phyloP scores from a whole-genome alignment of 2,329 filamentous ascomycete genomes.

The Aspergillus udagawae region DNA sequence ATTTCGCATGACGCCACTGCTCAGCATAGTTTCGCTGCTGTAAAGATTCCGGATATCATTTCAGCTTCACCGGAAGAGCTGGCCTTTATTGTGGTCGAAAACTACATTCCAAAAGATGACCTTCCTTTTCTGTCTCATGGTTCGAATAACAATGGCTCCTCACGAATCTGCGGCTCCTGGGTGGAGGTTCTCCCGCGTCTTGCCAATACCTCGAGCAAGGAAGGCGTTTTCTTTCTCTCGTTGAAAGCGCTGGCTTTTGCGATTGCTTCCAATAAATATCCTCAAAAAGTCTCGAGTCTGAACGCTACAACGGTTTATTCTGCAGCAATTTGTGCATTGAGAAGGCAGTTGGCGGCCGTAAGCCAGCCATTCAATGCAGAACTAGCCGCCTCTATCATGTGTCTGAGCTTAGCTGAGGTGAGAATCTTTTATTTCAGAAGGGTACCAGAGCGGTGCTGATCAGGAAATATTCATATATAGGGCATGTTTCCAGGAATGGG shows the following conservation, averaged over 20 bases:
- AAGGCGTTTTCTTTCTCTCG: constrained; percentile 24
- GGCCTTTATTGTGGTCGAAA: constrained; percentile 2
- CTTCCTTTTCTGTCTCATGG: not conserved
- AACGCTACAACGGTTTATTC: constrained; percentile 27
- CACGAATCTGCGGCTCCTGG: constrained; percentile 40
- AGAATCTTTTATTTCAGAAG: not conserved
- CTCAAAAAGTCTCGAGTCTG: constrained; percentile 16
- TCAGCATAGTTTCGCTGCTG: not conserved
- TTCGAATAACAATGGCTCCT: constrained; percentile 2
- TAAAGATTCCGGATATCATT: not conserved
- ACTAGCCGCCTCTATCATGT: constrained; percentile 34
- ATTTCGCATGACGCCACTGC: not conserved
- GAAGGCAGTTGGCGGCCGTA: constrained; percentile 11
- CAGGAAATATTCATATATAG: constrained; percentile 15
- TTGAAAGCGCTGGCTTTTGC: constrained; percentile 32
- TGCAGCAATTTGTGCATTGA: constrained; percentile 27
- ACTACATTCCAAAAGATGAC: constrained; percentile 11
- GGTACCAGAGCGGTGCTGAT: no score
- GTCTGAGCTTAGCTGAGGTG: constrained; percentile 29
- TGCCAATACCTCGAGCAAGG: constrained; percentile 10
- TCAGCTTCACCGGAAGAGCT: not conserved
- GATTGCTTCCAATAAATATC: constrained; percentile 21
- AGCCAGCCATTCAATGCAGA: constrained; percentile 15
- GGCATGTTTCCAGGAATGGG: constrained; percentile 30
- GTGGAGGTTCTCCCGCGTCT: constrained; percentile 37